Conservation (phyloP, 2,329 filamentous ascomycete genomes). For the Fusarium sp. region DNA sequence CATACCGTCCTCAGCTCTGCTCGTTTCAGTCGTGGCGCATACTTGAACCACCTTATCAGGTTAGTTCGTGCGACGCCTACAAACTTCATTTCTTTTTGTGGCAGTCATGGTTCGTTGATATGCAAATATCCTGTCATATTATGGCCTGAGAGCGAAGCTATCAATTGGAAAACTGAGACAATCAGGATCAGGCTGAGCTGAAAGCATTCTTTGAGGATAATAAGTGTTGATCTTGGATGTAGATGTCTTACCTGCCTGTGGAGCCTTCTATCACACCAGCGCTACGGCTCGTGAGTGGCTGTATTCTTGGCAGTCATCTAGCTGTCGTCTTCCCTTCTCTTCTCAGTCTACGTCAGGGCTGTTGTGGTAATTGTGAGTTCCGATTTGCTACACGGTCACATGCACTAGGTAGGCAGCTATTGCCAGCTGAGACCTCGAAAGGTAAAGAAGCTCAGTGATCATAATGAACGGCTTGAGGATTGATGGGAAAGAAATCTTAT, state of each 20-base stretch:
- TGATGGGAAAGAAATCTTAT: accelerated
- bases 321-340: not conserved
- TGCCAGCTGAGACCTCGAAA: accelerated
- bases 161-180: accelerated
- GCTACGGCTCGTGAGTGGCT: not conserved
- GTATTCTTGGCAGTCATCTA: accelerated
- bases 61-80: accelerated
- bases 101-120: accelerated
- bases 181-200: not conserved
- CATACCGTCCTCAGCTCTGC: not conserved
- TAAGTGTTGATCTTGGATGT: accelerated
- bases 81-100: accelerated
- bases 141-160: accelerated
- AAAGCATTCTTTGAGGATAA: not conserved
- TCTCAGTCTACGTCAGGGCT: accelerated
- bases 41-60: not conserved
- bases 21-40: not conserved
- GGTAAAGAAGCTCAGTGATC: not conserved
- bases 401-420: accelerated
- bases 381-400: not conserved
- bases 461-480: not conserved
- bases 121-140: accelerated
- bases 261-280: not conserved
- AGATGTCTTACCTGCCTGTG: too few species aligned
- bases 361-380: accelerated